These are phyloP conservation scores for Cucurbita moschata DNA, from an alignment of 306 rosid genomes.

Conservation along the genomic window DNA sequence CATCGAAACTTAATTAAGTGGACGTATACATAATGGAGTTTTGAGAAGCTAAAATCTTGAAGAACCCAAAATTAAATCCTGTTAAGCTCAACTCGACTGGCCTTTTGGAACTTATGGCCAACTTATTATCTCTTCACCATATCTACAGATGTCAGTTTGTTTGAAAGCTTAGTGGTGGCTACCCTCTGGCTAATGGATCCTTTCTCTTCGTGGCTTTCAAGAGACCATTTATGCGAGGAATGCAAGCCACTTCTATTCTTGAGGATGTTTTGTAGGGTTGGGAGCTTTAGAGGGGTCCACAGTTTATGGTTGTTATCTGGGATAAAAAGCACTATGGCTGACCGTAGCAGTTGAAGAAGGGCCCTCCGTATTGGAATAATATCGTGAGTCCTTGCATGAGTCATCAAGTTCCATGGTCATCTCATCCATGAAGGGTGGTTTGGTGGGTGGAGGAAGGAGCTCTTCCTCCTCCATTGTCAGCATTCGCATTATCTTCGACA, in stretches of 20 bases:
- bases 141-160: neutral
- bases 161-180: neutral
- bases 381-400: constrained; percentile 27
- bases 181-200: neutral
- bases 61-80: neutral
- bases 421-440: constrained; percentile 84
- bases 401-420: constrained; percentile 65
- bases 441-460: constrained; percentile 55
- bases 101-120: too few relatives aligned
- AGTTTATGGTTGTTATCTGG: constrained; percentile 25
- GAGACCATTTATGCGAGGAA: neutral
- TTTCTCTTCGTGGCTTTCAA: neutral
- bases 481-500: constrained; percentile 66
- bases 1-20: neutral
- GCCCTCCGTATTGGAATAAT: constrained; percentile 18
- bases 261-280: neutral
- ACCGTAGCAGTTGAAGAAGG: constrained; percentile 47
- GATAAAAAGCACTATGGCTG: constrained; percentile 51
- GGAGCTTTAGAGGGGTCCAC: neutral
- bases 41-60: neutral
- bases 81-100: too few relatives aligned
- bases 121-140: too few relatives aligned
- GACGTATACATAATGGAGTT: neutral
- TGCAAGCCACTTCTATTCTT: neutral
- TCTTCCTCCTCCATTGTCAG: constrained; percentile 57